Percentiles rank a stretch among this genome's conserved stretches.
Conservation (phyloP, 352 stramenopile genomes). For the Phytophthora kernoviae region DNA sequence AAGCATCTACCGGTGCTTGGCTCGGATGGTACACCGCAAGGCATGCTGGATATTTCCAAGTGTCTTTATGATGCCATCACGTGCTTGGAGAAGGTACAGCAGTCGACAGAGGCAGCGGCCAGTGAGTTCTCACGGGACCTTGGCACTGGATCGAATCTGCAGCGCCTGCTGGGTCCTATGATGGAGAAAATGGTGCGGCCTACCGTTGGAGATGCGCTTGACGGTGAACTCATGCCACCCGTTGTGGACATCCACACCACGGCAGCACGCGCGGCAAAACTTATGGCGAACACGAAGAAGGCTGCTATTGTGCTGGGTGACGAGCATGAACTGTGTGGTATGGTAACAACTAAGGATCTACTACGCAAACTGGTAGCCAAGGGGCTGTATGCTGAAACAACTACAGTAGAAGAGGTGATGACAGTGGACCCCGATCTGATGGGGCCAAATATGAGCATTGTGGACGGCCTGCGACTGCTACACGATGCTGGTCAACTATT, state of each 20-base stretch:
- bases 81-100: constrained; percentile 87
- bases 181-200: constrained; percentile 91
- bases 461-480: constrained; percentile 86
- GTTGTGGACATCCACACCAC: constrained; percentile 77
- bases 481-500: constrained; percentile 86
- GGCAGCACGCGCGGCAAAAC: constrained; percentile 74
- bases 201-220: constrained; percentile 79
- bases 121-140: constrained; percentile 84
- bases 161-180: constrained; percentile 81
- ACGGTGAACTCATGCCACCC: constrained; percentile 80
- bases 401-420: constrained; percentile 86
- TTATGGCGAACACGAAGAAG: constrained; percentile 88
- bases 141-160: constrained; percentile 66
- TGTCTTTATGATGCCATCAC: constrained; percentile 89
- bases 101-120: constrained; percentile 79
- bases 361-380: constrained; percentile 88
- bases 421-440: constrained; percentile 83
- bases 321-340: constrained; percentile 72
- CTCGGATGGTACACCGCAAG: constrained; percentile 67
- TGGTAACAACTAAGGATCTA: constrained; percentile 88
- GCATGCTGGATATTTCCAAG: constrained; percentile 92
- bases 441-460: constrained; percentile 73
- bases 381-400: constrained; percentile 73
- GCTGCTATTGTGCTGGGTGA: constrained; percentile 80
- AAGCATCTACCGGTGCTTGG: constrained; percentile 88